Percentiles rank a stretch among this genome's conserved stretches.
Conservation (phyloP, 768 basidiomycete genomes). For the Coprinopsis strossmayeri region DNA sequence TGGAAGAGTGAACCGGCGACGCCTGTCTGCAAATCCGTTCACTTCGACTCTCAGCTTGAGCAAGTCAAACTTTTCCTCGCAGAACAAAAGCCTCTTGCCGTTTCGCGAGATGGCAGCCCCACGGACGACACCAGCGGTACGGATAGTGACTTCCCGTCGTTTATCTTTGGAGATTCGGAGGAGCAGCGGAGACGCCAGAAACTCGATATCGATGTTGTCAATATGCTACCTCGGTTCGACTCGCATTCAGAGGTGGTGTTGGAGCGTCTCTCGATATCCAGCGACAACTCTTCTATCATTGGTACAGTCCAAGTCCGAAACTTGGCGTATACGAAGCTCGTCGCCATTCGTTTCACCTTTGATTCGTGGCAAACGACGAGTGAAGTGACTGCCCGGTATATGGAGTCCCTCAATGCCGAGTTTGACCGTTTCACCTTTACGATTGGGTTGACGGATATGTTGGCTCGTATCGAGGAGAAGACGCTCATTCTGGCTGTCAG, state of each 20-base stretch:
- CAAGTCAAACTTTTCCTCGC: slow-evolving; percentile 93
- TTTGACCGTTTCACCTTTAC: slow-evolving; percentile 75
- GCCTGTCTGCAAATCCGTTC: slow-evolving; percentile 81
- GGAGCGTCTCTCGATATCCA: slow-evolving; percentile 48
- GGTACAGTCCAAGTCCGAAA: slow-evolving; percentile 80
- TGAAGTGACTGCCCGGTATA: slow-evolving; percentile 79
- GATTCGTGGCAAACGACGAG: slow-evolving; percentile 96
- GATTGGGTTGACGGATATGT: slow-evolving; percentile 72
- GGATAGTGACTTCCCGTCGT: slow-evolving; percentile 70
- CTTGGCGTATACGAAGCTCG: slow-evolving; percentile 79
- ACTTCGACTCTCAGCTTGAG: slow-evolving; percentile 89
- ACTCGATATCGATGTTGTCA: slow-evolving; percentile 57
- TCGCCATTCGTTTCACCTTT: slow-evolving; percentile 87
- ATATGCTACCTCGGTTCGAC: slow-evolving; percentile 49
- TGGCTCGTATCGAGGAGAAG: slow-evolving; percentile 76
- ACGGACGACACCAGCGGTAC: slow-evolving; percentile 75
- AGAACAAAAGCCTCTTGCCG: slow-evolving; percentile 91
- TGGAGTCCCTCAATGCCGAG: slow-evolving; percentile 36
- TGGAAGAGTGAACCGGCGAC: slow-evolving; percentile 77
- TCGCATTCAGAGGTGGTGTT: slow-evolving; percentile 44
- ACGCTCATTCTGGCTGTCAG: slow-evolving; percentile 74
- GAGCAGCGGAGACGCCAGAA: slow-evolving; percentile 25
- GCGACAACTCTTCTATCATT: slow-evolving; percentile 48
- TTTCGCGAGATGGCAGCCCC: slow-evolving; percentile 86
- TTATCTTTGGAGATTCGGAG: slow-evolving; percentile 43